These are phyloP conservation scores for Cenchrus fungigraminus DNA, from an alignment of 176 grass and related monocot genomes.

Conservation along the genomic window DNA sequence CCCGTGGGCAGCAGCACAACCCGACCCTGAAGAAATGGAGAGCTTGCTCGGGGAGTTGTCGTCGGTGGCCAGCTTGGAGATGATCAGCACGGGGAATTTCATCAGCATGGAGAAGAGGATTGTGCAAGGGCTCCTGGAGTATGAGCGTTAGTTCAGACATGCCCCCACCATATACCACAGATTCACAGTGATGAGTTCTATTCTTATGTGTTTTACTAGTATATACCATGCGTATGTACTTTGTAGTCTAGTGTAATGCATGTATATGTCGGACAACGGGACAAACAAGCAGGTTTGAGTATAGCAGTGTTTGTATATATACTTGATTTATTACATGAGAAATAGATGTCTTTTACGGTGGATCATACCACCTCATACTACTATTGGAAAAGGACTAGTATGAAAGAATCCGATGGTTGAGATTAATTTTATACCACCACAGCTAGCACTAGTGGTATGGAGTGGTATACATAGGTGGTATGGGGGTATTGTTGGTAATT, in stretches of 20 bases:
- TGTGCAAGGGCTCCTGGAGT: slow-evolving; percentile 3
- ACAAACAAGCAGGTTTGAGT: no score
- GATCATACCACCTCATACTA: no score
- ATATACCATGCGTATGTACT: background rate
- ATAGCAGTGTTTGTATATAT: no score
- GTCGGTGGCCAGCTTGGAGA: slow-evolving; percentile 7
- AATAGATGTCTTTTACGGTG: no score
- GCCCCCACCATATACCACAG: background rate
- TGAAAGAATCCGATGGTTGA: no score
- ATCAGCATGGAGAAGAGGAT: slow-evolving; percentile 45
- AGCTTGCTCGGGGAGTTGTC: slow-evolving; percentile 39
- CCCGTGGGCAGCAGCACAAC: slow-evolving; percentile 16
- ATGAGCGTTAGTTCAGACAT: slow-evolving; percentile 24
- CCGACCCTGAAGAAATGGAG: slow-evolving; percentile 28
- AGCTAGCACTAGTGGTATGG: no score
- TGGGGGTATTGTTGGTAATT: no score
- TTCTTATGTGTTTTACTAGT: background rate
- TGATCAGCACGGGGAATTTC: slow-evolving; percentile 29
- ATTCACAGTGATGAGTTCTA: background rate
- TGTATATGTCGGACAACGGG: background rate
- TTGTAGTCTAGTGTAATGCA: no score
- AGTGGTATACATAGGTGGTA: no score
- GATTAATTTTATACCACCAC: no score
- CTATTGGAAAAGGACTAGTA: no score
- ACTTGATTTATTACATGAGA: no score